Conservation (phyloP, 768 basidiomycete species). For the Lepiota venenata region DNA sequence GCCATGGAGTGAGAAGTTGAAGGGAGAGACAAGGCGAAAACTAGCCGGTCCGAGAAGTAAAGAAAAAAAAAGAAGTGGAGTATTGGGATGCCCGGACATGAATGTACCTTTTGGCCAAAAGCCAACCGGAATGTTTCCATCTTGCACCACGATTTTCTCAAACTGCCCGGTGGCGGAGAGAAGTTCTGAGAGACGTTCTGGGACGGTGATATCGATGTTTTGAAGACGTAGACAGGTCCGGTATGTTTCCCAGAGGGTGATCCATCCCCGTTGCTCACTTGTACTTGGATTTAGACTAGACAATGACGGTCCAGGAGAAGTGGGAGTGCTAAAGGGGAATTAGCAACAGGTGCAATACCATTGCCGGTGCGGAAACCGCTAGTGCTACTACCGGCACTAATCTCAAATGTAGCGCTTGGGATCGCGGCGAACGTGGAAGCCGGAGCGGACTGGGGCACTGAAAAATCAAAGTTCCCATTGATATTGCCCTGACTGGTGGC, state of each 20-base stretch:
- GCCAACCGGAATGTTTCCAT: slow-evolving; percentile 64
- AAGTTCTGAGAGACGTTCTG: slow-evolving; percentile 48
- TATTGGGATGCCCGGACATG: background rate
- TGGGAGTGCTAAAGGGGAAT: too few relatives aligned
- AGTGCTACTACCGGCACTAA: too few relatives aligned
- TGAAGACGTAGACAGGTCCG: slow-evolving; percentile 48
- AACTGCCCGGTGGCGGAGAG: slow-evolving; percentile 48
- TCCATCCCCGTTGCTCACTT: slow-evolving; percentile 42
- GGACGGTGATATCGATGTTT: slow-evolving; percentile 56
- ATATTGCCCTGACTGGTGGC: slow-evolving; percentile 27
- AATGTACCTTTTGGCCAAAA: slow-evolving; percentile 61
- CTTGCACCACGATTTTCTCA: slow-evolving; percentile 50
- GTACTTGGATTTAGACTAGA: background rate
- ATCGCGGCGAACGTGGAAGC: background rate
- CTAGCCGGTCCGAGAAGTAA: background rate
- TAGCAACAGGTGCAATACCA: too few relatives aligned
- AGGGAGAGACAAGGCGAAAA: slow-evolving; percentile 9
- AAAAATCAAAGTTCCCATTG: too few relatives aligned
- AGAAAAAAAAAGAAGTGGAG: background rate
- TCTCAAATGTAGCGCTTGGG: background rate
- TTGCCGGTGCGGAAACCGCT: too few relatives aligned
- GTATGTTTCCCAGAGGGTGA: slow-evolving; percentile 60
- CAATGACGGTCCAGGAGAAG: too few relatives aligned
- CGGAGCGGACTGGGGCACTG: background rate
- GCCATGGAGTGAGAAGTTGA: slow-evolving; percentile 8